phyloP scores from a whole-genome alignment of 2,329 filamentous ascomycete genomes.

The Apiospora hydei region DNA sequence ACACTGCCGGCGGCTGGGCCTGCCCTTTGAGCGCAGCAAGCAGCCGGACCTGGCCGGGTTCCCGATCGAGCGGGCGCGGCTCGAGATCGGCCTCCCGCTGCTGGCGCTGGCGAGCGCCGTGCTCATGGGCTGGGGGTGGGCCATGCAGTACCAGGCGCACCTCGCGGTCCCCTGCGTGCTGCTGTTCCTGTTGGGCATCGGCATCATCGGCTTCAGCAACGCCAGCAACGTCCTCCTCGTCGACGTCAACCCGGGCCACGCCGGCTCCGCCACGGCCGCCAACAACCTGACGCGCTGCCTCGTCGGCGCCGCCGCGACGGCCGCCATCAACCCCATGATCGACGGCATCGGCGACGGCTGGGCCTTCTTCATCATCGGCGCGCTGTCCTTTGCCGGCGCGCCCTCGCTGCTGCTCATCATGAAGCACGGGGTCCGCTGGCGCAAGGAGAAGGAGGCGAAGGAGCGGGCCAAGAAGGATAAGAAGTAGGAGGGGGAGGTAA shows the following conservation, averaged over 20 bases:
- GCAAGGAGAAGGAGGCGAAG: constrained; percentile 32
- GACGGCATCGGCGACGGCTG: constrained; percentile 51
- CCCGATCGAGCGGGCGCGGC: constrained; percentile 43
- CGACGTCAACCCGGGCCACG: constrained; percentile 51
- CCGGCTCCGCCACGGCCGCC: constrained; percentile 52
- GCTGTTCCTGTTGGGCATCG: constrained; percentile 45
- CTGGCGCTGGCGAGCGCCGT: constrained; percentile 52
- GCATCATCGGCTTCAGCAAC: constrained; percentile 51
- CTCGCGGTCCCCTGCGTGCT: constrained; percentile 46
- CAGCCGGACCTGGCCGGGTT: constrained; percentile 45
- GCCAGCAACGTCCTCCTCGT: constrained; percentile 51
- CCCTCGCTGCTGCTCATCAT: constrained; percentile 44
- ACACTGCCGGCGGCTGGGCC: constrained; percentile 54
- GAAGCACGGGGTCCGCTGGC: constrained; percentile 39
- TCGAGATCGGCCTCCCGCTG: constrained; percentile 47
- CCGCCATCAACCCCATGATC: constrained; percentile 51
- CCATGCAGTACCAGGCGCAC: constrained; percentile 40
- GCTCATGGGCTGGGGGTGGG: constrained; percentile 48
- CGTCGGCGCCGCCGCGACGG: constrained; percentile 51
- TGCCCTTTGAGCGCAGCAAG: constrained; percentile 57
- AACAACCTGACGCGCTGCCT: constrained; percentile 54
- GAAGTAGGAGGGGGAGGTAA: constrained; percentile 40
- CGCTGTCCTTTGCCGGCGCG: constrained; percentile 40
- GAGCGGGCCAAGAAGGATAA: constrained; percentile 54
- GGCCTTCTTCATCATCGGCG: constrained; percentile 47